Percentiles rank a stretch among this genome's conserved stretches.
Conservation (phyloP, 2,329 filamentous ascomycete species). For the Alternaria postmessia region DNA sequence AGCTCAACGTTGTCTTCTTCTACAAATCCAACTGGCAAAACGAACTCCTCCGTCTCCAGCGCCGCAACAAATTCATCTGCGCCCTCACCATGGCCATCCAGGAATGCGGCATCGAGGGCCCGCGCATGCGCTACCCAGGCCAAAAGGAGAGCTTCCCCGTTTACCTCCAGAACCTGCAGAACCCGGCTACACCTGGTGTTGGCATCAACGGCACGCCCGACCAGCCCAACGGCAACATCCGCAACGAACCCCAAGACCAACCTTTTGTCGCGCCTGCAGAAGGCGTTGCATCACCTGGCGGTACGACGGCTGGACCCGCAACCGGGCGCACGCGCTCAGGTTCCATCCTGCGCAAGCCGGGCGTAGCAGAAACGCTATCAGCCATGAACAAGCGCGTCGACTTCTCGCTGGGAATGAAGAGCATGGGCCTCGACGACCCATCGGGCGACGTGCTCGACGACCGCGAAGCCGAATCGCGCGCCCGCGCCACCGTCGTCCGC, state of each 20-base stretch:
- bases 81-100: slow-evolving; percentile 88
- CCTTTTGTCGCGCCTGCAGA: slow-evolving; percentile 53
- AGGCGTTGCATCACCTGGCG: slow-evolving; percentile 13
- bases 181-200: slow-evolving; percentile 53
- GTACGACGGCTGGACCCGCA: slow-evolving; percentile 6
- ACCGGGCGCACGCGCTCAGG: slow-evolving; percentile 56
- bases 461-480: slow-evolving; percentile 47
- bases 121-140: slow-evolving; percentile 75
- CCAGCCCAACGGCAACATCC: slow-evolving; percentile 51
- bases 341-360: slow-evolving; percentile 65
- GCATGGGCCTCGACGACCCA: slow-evolving; percentile 65
- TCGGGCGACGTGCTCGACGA: slow-evolving; percentile 72
- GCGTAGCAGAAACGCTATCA: slow-evolving; percentile 65
- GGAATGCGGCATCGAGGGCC: slow-evolving; percentile 84
- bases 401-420: slow-evolving; percentile 73
- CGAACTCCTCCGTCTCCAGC: slow-evolving; percentile 84
- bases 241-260: slow-evolving; percentile 50
- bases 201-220: slow-evolving; percentile 57
- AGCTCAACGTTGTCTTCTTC: slow-evolving; percentile 93
- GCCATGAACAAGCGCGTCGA: slow-evolving; percentile 70
- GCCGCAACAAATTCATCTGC: slow-evolving; percentile 93
- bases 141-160: slow-evolving; percentile 72
- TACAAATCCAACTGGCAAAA: slow-evolving; percentile 98
- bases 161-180: slow-evolving; percentile 65
- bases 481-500: slow-evolving; percentile 51